Conservation (phyloP, 1,284 basidiomycete genomes). For the Boletus semigastroideus region DNA sequence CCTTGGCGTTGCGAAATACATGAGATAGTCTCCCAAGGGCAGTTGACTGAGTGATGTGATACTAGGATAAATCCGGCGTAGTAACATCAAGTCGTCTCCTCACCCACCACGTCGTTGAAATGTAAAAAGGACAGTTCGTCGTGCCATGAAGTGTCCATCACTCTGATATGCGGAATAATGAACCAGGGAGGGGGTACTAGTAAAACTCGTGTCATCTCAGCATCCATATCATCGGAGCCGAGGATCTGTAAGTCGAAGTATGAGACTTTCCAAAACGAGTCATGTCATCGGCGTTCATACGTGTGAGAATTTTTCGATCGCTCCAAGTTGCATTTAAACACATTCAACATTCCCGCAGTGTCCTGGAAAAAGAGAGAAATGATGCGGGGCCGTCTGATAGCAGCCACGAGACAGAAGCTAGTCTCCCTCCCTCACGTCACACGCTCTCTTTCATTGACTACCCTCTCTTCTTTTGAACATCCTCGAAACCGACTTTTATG, state of each 20-base stretch:
- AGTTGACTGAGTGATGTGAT: constrained; percentile 9
- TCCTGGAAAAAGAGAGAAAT: neutral
- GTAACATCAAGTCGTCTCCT: neutral
- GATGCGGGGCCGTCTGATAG: constrained; percentile 1
- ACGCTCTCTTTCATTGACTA: neutral
- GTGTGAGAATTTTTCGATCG: constrained; percentile 15
- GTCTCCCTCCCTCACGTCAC: neutral
- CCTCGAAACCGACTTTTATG: neutral
- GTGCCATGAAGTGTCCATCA: neutral
- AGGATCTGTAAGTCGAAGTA: too few species aligned
- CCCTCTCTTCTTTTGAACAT: neutral
- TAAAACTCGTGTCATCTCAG: neutral
- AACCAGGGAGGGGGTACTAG: neutral
- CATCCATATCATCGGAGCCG: neutral
- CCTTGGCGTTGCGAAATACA: constrained; percentile 3
- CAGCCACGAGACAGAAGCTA: constrained; percentile 3
- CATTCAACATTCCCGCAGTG: neutral
- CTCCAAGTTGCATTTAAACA: neutral
- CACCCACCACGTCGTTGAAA: constrained; percentile 18
- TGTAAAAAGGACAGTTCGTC: constrained; percentile 10
- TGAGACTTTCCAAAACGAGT: constrained; percentile 17
- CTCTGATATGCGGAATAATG: neutral
- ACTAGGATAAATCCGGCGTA: neutral
- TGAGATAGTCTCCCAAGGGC: constrained; percentile 5
- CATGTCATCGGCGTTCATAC: constrained; percentile 19